Base-by-base conservation (phyloP, 2,329 filamentous ascomycete species). In the Myotisia sp. region DNA sequence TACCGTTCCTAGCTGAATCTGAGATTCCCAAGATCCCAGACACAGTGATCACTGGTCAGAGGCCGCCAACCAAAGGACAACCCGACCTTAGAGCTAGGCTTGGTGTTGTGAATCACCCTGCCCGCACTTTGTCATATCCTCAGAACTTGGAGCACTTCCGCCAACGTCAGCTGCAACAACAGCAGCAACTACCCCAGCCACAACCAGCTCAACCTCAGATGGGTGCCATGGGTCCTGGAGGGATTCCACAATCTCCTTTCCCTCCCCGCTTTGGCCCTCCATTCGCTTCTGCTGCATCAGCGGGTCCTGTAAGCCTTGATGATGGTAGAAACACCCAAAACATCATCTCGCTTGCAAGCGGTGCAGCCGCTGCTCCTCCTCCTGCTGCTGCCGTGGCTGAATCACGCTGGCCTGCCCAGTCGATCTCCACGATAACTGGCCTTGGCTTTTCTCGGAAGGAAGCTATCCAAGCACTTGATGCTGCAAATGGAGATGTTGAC, bases 11-110 rank as follows among this genome's bases (percentile, higher is more conserved):
- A 8, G 80, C 83, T 29, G 90, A 95, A 59, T 79, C 80, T 2
- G 87, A 98, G 44, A 92, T 95, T 34, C 90, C 90, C n/a, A 92
- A 79, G 55, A 72, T 78, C 29, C 59, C 69, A 22, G 80, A 86
- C 45, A 85, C 86, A 3, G 84, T 79, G 9, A 72, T 95, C 31
- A 70, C 76, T 28, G 90, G 90, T 0, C 82, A 86, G 1, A 81
- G 79, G 24, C 87, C 86, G n/a, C 92, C 83, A 7, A 76, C 82
- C 31, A 84, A 95, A 42, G 87, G 87, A 27, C n/a, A n/a, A n/a
- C n/a, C n/a, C n/a, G n/a, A n/a, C n/a, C n/a, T n/a, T n/a, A n/a
- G n/a, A n/a, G 77, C 79, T 31, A 72, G 76, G 37, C 80, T 85
- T 2, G 90, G 90, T 10, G 84, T 79, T 17, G 53, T 64, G 26